Base-by-base conservation (phyloP, 2,329 filamentous ascomycete genomes). In the Fusarium sp. region DNA sequence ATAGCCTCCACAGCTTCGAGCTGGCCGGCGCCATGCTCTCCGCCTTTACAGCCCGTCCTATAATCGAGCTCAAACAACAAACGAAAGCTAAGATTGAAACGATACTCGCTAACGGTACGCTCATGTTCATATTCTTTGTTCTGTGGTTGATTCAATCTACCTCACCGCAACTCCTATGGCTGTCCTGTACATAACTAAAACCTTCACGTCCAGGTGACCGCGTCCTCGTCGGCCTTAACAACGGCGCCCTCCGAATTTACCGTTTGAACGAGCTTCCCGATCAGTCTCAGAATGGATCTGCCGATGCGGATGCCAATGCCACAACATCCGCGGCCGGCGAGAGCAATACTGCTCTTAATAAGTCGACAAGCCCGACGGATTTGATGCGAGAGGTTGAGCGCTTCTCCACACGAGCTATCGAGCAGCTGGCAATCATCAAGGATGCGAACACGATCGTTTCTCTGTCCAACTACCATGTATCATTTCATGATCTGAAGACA, bases 11-110 rank as follows among this genome's bases (percentile, higher is more conserved):
- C 74, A 77, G 76, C 76, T 75, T 74, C 71, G 82, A 80, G 83
- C 83, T 83, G 81, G 80, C 77, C 80, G 72, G 69, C 80, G 85
- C 85, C 82, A 98, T 98, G 96, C 91, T 99, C 82, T 97, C 95
- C 82, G 96, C 96, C 79, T 99, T 99, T 84, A 97, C 92, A 75
- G 94, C 96, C 84, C 92, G 93, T 78, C 93, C 94, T 71, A 95
- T 99, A 80, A 92, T 98, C 86, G 96, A 99, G 92, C 92, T 99
- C 77, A 94, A 92, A 84, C 90, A 91, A 81, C 91, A 93, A 81
- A 95, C 98, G 88, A 98, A 97, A 85, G 97, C 93, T 72, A 96
- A 92, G 85, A 97, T 99, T 82, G 96, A 99, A 83, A 96, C 93
- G 52, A 93, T 99, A 73, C 87, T 98, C 49, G 93, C 95, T 67